Conservation (phyloP, 139 green algal species). For the Chlamydomonas sp. region DNA sequence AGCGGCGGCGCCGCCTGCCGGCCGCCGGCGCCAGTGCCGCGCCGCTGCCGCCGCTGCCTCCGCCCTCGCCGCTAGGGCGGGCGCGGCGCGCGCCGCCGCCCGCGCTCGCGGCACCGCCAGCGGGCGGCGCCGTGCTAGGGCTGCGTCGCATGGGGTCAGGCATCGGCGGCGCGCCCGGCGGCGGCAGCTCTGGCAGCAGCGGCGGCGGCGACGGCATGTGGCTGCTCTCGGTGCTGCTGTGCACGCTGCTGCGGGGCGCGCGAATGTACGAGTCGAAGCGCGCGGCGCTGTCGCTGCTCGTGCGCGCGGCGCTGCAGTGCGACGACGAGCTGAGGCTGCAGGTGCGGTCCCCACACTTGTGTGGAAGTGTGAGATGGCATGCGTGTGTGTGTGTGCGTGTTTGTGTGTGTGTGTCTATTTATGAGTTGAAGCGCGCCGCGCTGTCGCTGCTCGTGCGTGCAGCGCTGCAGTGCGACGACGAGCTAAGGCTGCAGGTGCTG, state of each 20-base stretch:
- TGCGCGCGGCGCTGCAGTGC: constrained; percentile 8
- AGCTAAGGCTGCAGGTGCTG: neutral
- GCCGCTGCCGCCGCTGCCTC: constrained; percentile 64
- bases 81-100: no score
- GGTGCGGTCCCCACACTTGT: neutral
- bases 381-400: constrained; percentile 5
- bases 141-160: no score
- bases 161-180: constrained; percentile 19
- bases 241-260: constrained; percentile 64
- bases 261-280: constrained; percentile 54
- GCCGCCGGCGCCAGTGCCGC: constrained; percentile 47
- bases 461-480: constrained; percentile 13
- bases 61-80: constrained; percentile 76
- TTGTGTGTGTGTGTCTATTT: constrained; percentile 25
- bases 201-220: constrained; percentile 43
- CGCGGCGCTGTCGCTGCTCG: constrained; percentile 11
- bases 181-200: constrained; percentile 17
- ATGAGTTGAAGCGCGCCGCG: constrained; percentile 43
- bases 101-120: no score
- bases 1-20: constrained; percentile 18
- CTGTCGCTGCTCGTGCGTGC: constrained; percentile 14
- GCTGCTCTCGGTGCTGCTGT: constrained; percentile 74
- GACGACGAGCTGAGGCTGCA: constrained; percentile 6
- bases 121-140: no score
- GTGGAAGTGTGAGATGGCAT: no score